Conservation (phyloP, 768 basidiomycete species). For the Lactarius hengduanensis region DNA sequence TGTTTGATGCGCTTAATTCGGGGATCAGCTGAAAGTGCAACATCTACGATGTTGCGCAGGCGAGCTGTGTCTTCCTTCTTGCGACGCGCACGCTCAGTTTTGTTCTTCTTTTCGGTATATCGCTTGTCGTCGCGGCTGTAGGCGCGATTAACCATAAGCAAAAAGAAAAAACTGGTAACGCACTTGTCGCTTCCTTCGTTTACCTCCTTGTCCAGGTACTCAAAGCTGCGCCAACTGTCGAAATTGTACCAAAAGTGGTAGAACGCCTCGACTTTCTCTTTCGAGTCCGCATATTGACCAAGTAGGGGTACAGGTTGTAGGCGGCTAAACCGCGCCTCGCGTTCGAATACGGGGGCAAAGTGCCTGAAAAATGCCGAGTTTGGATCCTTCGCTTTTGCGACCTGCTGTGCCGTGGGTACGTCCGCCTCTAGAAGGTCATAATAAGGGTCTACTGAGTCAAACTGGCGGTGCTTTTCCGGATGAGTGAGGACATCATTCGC, state of each 20-base stretch:
- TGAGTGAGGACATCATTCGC: slow-evolving; percentile 93
- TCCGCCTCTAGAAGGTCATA: slow-evolving; percentile 75
- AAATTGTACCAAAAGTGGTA: slow-evolving; percentile 99
- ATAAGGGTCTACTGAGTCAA: slow-evolving; percentile 91
- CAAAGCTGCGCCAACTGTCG: slow-evolving; percentile 97
- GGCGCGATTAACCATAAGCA: not conserved
- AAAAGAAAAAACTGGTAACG: slow-evolving; percentile 32
- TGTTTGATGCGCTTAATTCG: slow-evolving; percentile 97
- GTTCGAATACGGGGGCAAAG: slow-evolving; percentile 81
- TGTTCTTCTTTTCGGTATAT: slow-evolving; percentile 99
- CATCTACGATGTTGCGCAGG: slow-evolving; percentile 82
- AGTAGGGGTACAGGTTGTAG: slow-evolving; percentile 79
- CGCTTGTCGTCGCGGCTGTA: slow-evolving; percentile 95
- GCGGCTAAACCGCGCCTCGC: slow-evolving; percentile 91
- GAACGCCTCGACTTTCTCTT: slow-evolving; percentile 85
- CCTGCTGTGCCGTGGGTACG: slow-evolving; percentile 60
- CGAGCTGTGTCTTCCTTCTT: slow-evolving; percentile 98
- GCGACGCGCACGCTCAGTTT: slow-evolving; percentile 88
- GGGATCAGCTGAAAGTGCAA: slow-evolving; percentile 79
- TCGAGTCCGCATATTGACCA: slow-evolving; percentile 66
- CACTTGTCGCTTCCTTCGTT: slow-evolving; percentile 96
- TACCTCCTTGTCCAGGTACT: slow-evolving; percentile 97
- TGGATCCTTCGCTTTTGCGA: slow-evolving; percentile 49
- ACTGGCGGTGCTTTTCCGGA: slow-evolving; percentile 85
- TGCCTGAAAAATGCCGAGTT: slow-evolving; percentile 67